phyloP scores from a whole-genome alignment of 2,329 filamentous ascomycete genomes.

The Pyricularia grisea region DNA sequence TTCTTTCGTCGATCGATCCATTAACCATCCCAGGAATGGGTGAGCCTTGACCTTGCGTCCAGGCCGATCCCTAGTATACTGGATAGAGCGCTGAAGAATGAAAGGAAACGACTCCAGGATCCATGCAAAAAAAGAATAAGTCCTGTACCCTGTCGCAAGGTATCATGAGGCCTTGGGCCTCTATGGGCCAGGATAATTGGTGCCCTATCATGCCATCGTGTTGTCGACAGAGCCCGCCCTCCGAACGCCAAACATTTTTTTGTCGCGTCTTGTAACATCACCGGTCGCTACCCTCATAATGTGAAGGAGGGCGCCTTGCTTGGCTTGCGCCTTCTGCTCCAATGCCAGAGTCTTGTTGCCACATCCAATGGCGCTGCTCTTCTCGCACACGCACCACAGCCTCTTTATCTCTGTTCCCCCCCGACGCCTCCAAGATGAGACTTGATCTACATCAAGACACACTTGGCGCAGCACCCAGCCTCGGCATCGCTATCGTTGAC shows the following conservation, averaged over 20 bases:
- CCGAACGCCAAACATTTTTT: neutral
- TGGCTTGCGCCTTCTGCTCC: neutral
- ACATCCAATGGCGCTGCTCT: neutral
- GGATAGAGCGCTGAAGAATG: neutral
- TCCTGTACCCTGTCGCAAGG: conserved; percentile 2
- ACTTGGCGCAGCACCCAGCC: conserved; percentile 76
- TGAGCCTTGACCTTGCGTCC: neutral
- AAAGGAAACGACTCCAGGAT: conserved; percentile 2
- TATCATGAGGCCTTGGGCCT: neutral
- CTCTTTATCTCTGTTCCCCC: neutral
- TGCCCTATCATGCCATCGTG: neutral
- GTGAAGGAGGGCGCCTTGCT: neutral
- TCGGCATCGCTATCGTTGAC: conserved; percentile 60
- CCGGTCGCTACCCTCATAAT: neutral
- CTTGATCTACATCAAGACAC: conserved; percentile 63
- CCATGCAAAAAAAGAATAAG: conserved; percentile 2
- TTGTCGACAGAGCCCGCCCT: neutral
- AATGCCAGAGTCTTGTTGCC: neutral
- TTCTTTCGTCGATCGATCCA: neutral
- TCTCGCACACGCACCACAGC: neutral
- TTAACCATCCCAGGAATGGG: neutral
- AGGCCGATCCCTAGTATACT: neutral
- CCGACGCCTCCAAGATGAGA: neutral
- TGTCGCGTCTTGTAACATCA: neutral
- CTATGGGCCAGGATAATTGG: neutral